phyloP scores from a whole-genome alignment of 2,329 filamentous ascomycete species.

The Penicillium sp. region DNA sequence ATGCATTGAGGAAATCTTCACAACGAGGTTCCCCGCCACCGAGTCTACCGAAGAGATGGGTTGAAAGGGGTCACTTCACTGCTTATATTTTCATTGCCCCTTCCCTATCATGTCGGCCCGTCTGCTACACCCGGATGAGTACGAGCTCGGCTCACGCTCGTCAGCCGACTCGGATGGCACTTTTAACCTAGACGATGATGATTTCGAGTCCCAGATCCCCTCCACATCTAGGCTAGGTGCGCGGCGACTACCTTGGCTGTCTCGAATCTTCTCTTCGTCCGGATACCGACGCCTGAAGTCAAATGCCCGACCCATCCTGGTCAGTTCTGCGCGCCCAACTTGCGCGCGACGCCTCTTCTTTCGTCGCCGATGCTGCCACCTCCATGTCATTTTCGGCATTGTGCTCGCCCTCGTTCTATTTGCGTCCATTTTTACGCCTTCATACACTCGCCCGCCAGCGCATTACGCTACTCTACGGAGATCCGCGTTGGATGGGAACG shows the following conservation, averaged over 20 bases:
- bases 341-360: slow-evolving; percentile 38
- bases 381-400: slow-evolving; percentile 36
- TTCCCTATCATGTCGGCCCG: slow-evolving; percentile 43
- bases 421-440: slow-evolving; percentile 59
- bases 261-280: slow-evolving; percentile 38
- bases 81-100: neutral
- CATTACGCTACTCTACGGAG: slow-evolving; percentile 56
- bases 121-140: slow-evolving; percentile 50
- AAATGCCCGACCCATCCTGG: slow-evolving; percentile 33
- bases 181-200: slow-evolving; percentile 51
- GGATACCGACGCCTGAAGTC: slow-evolving; percentile 42
- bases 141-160: slow-evolving; percentile 48
- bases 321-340: slow-evolving; percentile 31
- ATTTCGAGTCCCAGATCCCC: slow-evolving; percentile 48
- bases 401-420: slow-evolving; percentile 47
- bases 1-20: neutral
- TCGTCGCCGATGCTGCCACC: slow-evolving; percentile 41
- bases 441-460: slow-evolving; percentile 60
- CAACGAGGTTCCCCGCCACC: neutral
- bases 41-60: neutral
- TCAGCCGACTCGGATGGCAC: slow-evolving; percentile 48
- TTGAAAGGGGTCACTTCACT: neutral
- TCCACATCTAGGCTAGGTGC: slow-evolving; percentile 35
- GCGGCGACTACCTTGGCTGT: slow-evolving; percentile 34
- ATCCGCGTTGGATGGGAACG: slow-evolving; percentile 35